These are phyloP conservation scores for Priceomyces melissophilus DNA, from an alignment of 805 yeast genomes.

Conservation along the genomic window DNA sequence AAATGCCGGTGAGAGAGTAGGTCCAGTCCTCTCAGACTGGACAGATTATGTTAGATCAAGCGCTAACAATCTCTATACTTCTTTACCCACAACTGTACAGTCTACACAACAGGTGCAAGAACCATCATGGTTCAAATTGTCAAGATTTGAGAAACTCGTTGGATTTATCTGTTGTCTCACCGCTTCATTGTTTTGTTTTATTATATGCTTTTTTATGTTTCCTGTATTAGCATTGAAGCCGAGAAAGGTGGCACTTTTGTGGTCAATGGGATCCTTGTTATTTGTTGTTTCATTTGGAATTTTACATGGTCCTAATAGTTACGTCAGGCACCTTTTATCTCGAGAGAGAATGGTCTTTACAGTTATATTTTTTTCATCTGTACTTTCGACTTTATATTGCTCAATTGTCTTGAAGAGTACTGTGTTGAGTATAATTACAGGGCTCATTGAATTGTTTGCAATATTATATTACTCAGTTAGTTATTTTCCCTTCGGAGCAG, in stretches of 20 bases:
- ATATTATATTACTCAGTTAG: conserved; percentile 88
- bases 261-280: conserved; percentile 88
- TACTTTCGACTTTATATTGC: conserved; percentile 72
- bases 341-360: conserved; percentile 78
- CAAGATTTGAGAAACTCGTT: conserved; percentile 75
- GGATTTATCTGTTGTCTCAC: conserved; percentile 74
- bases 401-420: conserved; percentile 68
- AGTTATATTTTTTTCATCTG: conserved; percentile 73
- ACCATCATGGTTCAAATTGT: conserved; percentile 72
- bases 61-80: conserved; percentile 57
- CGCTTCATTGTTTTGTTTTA: conserved; percentile 78
- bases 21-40: conserved; percentile 40
- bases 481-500: conserved; percentile 94
- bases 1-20: conserved; percentile 7
- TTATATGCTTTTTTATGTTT: conserved; percentile 74
- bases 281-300: conserved; percentile 89
- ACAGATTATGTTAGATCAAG: conserved; percentile 39
- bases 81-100: conserved; percentile 57
- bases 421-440: conserved; percentile 69
- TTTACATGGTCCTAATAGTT: conserved; percentile 87
- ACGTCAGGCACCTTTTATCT: conserved; percentile 68
- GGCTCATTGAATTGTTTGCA: conserved; percentile 75
- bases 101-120: conserved; percentile 44
- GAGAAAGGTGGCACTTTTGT: conserved; percentile 80
- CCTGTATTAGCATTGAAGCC: conserved; percentile 91